Evolutionary conservation across 345 rosid genomes (phyloP).

Genomic region (Syzygium jambos): DNA sequence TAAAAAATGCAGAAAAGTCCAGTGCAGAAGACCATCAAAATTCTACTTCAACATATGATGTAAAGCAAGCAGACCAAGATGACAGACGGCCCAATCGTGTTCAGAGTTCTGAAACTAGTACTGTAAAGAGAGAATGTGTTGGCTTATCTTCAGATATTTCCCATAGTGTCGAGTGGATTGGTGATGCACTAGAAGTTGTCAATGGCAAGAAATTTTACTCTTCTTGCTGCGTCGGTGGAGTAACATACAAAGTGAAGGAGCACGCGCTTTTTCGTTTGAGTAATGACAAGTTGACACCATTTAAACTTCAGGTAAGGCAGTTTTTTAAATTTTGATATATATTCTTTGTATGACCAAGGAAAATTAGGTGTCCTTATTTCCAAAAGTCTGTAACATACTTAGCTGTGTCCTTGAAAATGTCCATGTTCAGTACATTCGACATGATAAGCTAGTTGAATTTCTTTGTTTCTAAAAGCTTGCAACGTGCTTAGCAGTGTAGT

Average conservation of each 20-base stretch:
- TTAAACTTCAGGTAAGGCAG: slow-evolving; percentile 50
- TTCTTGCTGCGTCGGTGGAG: slow-evolving; percentile 46
- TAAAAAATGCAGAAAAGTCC: slow-evolving; percentile 7
- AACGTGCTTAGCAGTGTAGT: neutral
- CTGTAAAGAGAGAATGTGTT: neutral
- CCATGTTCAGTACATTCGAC: neutral
- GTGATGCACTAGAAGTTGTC: slow-evolving; percentile 17
- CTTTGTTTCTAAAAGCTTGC: neutral
- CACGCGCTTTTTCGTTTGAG: slow-evolving; percentile 41
- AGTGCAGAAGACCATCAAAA: slow-evolving; percentile 5
- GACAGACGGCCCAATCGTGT: slow-evolving; percentile 8
- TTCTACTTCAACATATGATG: neutral
- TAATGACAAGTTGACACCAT: slow-evolving; percentile 35
- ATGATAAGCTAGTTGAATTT: neutral
- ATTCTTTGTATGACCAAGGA: neutral
- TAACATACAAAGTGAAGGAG: slow-evolving; percentile 43
- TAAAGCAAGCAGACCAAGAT: neutral
- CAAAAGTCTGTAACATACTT: neutral
- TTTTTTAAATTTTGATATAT: neutral
- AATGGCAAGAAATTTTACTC: slow-evolving; percentile 41
- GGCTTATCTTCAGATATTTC: slow-evolving; percentile 13
- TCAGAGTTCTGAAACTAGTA: slow-evolving; percentile 14
- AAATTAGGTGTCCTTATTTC: neutral
- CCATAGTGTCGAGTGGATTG: slow-evolving; percentile 32
- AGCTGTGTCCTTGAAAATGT: neutral